These are phyloP conservation scores for Beauveria scarabaeidicola DNA, from an alignment of 2,329 filamentous ascomycete genomes.

Conservation along the genomic window DNA sequence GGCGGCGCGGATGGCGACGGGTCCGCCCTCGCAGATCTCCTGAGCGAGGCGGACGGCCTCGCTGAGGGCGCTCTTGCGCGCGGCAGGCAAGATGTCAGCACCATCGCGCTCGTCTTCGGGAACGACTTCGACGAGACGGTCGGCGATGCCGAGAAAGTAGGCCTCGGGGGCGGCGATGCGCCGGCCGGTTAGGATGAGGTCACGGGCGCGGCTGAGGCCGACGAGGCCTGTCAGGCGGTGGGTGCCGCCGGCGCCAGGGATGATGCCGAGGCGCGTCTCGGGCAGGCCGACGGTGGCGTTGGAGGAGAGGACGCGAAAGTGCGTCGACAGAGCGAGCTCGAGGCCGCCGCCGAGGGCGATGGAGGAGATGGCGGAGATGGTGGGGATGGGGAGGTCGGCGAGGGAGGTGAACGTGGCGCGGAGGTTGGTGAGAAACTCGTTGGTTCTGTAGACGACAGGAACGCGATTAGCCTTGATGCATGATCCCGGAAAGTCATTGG, in stretches of 20 bases:
- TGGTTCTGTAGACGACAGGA: constrained; percentile 47
- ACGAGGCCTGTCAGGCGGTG: constrained; percentile 77
- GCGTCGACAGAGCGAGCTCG: constrained; percentile 81
- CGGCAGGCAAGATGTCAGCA: constrained; percentile 41
- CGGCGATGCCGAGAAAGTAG: constrained; percentile 83
- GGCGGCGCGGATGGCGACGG: constrained; percentile 71
- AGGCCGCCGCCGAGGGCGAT: constrained; percentile 87
- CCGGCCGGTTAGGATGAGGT: constrained; percentile 86
- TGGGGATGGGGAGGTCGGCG: constrained; percentile 72
- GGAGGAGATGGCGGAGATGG: constrained; percentile 79
- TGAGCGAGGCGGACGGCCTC: constrained; percentile 71
- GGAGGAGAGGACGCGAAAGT: constrained; percentile 79
- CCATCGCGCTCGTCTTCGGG: constrained; percentile 42
- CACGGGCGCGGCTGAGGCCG: constrained; percentile 71
- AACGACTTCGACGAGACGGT: constrained; percentile 76
- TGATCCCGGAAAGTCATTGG: too few relatives aligned
- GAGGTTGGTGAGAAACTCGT: constrained; percentile 67
- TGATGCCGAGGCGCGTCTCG: constrained; percentile 86
- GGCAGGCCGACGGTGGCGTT: constrained; percentile 74
- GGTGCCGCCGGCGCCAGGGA: constrained; percentile 90
- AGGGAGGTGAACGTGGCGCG: constrained; percentile 68
- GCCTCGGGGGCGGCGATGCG: constrained; percentile 75
- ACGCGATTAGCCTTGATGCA: background rate
- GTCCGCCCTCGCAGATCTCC: constrained; percentile 85
- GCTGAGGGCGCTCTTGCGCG: constrained; percentile 59